phyloP scores from a whole-genome alignment of 139 green algal genomes.

The Chlorella sp. region DNA sequence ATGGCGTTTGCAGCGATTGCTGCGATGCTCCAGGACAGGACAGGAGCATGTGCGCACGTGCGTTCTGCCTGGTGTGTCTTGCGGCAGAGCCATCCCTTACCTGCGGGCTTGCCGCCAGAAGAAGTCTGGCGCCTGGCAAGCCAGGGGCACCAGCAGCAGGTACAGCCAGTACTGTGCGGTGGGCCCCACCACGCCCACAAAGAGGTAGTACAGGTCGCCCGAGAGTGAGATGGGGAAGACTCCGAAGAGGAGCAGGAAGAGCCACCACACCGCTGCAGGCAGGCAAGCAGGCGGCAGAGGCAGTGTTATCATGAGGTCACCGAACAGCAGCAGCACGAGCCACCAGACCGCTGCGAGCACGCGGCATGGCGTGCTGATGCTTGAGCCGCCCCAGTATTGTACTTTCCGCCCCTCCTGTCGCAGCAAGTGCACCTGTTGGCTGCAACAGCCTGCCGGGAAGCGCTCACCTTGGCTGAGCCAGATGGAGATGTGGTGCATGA shows the following conservation, averaged over 20 bases:
- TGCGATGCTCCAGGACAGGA: too few species aligned
- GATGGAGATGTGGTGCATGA: conserved; percentile 58
- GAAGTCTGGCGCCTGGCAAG: conserved; percentile 52
- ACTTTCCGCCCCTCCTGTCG: too few species aligned
- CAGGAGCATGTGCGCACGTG: too few species aligned
- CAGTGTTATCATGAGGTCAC: conserved; percentile 42
- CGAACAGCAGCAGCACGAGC: conserved; percentile 56
- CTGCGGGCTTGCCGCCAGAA: conserved; percentile 33
- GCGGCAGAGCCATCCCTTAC: too few species aligned
- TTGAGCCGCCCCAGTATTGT: too few species aligned
- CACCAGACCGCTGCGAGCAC: conserved; percentile 63
- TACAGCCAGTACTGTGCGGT: conserved; percentile 54
- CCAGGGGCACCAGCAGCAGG: conserved; percentile 39
- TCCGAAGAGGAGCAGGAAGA: conserved; percentile 60
- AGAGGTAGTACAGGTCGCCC: conserved; percentile 47
- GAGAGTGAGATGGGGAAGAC: conserved; percentile 41
- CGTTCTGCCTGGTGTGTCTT: too few species aligned
- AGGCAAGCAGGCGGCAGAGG: not conserved
- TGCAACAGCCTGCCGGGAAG: too few species aligned
- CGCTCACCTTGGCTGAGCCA: conserved; percentile 42
- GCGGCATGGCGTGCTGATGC: too few species aligned
- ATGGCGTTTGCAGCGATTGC: too few species aligned
- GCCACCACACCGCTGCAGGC: conserved; percentile 63
- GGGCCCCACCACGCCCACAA: conserved; percentile 37
- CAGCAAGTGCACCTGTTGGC: too few species aligned